Base-by-base conservation (phyloP, 345 rosid species). In the Iberis pinnata region DNA sequence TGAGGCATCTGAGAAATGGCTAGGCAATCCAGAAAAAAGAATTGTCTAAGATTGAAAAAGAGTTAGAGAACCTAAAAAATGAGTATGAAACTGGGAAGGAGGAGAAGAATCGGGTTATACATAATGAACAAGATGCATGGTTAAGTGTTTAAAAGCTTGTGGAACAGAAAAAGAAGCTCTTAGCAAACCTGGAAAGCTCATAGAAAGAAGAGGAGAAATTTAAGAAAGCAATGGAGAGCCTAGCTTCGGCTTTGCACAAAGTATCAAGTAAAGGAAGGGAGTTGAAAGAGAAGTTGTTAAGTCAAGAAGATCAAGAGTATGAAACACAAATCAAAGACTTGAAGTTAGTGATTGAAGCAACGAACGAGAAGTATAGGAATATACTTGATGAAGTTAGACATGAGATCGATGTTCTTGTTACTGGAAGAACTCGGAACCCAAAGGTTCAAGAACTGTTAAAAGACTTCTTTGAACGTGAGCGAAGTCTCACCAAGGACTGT, bases 201-300 rank as follows among this genome's bases (percentile, higher is more conserved):
- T 77, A 70, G 69, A 83, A 79, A n/a, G 96, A 88, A 76, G 96
- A 87, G 53, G 93, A 84, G 71, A 92, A 80, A 82, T 81, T 86
- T 82, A 87, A 90, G 76, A 82, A 82, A 76, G 98, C 96, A 31
- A 87, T 84, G n/a, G n/a, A n/a, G n/a, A n/a, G n/a, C n/a, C n/a
- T n/a, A n/a, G n/a, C n/a, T n/a, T n/a, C n/a, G n/a, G n/a, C n/a
- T n/a, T n/a, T n/a, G n/a, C n/a, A n/a, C n/a, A n/a, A n/a, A n/a
- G n/a, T n/a, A n/a, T n/a, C n/a, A n/a, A n/a, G n/a, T n/a, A n/a
- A n/a, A n/a, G n/a, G n/a, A n/a, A n/a, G n/a, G n/a, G n/a, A n/a
- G n/a, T n/a, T n/a, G n/a, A n/a, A n/a, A n/a, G n/a, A n/a, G n/a
- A n/a, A n/a, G n/a, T n/a, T n/a, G n/a, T n/a, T n/a, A n/a, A n/a